Percentiles rank a stretch among this genome's conserved stretches.
Evolutionary conservation across 257 asterid genomes (phyloP).

Genomic region (Fraxinus cuspidata): DNA sequence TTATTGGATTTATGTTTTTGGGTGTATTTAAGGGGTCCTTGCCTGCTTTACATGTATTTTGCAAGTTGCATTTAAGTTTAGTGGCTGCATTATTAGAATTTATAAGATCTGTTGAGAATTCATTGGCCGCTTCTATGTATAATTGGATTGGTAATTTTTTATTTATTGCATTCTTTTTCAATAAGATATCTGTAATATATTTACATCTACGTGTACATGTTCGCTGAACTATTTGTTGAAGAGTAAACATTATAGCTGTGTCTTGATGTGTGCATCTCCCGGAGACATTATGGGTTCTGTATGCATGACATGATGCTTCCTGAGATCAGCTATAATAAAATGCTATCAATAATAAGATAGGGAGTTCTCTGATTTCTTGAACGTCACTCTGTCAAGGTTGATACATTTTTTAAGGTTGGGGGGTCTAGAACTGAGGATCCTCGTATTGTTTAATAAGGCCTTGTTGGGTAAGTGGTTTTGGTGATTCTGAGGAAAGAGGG

Average conservation of each 20-base stretch:
- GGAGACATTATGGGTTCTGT: neutral
- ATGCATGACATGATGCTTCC: slow-evolving; percentile 21
- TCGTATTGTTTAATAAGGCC: too few species aligned
- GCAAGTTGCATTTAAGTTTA: neutral
- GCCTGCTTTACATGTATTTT: neutral
- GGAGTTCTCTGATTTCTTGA: slow-evolving; percentile 21
- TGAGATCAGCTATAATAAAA: slow-evolving; percentile 23
- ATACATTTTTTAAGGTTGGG: slow-evolving; percentile 5
- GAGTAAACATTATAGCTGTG: slow-evolving; percentile 18
- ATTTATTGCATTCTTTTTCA: neutral
- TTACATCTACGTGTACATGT: too few species aligned
- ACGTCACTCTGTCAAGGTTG: slow-evolving; percentile 29
- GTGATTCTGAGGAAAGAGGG: too few species aligned
- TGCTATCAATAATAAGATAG: slow-evolving; percentile 19
- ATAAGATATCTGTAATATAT: neutral
- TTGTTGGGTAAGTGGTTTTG: too few species aligned
- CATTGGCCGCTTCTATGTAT: neutral
- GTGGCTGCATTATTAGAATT: neutral
- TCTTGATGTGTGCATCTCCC: slow-evolving; percentile 25
- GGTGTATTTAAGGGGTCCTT: neutral
- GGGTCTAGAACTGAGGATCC: too few species aligned
- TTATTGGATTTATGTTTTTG: neutral
- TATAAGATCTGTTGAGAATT: neutral
- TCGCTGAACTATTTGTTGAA: neutral
- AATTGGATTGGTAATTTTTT: neutral